Percentiles rank a stretch among this genome's conserved stretches.
Evolutionary conservation across 345 rosid species (phyloP).

Genomic region (Camelina neglecta): DNA sequence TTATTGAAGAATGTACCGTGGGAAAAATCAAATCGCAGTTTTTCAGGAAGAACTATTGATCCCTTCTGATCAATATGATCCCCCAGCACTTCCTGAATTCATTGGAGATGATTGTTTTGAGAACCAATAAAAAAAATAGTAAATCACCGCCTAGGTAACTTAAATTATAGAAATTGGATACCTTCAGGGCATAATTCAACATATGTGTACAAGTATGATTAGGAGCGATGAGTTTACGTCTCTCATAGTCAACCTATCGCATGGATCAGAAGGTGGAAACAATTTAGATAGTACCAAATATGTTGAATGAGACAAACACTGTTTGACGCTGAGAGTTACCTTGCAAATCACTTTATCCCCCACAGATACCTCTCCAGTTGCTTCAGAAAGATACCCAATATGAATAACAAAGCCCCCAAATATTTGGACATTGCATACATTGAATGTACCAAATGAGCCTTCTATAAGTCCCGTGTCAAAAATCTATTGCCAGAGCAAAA

Average conservation of each 20-base stretch:
- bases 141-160: neutral
- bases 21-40: constrained; percentile 94
- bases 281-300: neutral
- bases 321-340: constrained; percentile 50
- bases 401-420: constrained; percentile 95
- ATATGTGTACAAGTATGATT: constrained; percentile 97
- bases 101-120: constrained; percentile 17
- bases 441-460: constrained; percentile 76
- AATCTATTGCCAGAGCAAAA: constrained; percentile 58
- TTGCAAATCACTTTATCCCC: constrained; percentile 83
- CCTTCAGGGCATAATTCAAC: constrained; percentile 96
- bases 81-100: constrained; percentile 86
- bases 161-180: constrained; percentile 34
- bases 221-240: constrained; percentile 91
- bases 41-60: constrained; percentile 96
- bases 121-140: neutral
- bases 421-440: constrained; percentile 83
- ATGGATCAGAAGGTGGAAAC: constrained; percentile 7
- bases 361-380: constrained; percentile 53
- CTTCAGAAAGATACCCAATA: constrained; percentile 66
- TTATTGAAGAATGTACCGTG: constrained; percentile 63
- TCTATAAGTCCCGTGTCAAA: constrained; percentile 80
- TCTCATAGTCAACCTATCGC: constrained; percentile 86
- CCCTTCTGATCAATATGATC: constrained; percentile 98
- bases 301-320: constrained; percentile 2